Percentiles rank a stretch among this genome's conserved stretches.
Evolutionary conservation across 495 filamentous ascomycete genomes (phyloP).

Genomic region (Cryomyces antarcticus): DNA sequence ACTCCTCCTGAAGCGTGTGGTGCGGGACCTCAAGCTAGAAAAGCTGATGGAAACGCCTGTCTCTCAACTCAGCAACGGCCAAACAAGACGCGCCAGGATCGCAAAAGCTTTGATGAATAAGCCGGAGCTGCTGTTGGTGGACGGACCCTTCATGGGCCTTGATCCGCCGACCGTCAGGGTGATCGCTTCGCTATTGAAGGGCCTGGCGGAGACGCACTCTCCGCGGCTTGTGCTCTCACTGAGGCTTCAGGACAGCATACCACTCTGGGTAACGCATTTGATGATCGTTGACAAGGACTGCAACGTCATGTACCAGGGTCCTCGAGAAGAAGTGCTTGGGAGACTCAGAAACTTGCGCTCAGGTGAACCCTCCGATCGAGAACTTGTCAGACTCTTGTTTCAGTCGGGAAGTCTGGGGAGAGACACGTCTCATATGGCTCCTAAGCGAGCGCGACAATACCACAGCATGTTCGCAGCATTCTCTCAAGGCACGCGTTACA

Average conservation of each 20-base stretch:
- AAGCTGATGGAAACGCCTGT: constrained; percentile 57
- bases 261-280: constrained; percentile 76
- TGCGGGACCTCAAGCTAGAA: constrained; percentile 42
- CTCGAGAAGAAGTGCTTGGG: constrained; percentile 29
- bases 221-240: constrained; percentile 59
- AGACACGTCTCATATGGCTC: neutral
- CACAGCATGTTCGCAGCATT: too few species aligned
- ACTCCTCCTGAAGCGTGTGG: constrained; percentile 33
- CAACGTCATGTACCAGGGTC: constrained; percentile 33
- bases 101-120: constrained; percentile 59
- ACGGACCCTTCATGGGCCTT: constrained; percentile 94
- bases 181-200: constrained; percentile 46
- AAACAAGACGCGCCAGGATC: constrained; percentile 69
- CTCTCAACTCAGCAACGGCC: constrained; percentile 78
- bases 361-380: neutral
- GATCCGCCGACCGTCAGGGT: constrained; percentile 58
- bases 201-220: constrained; percentile 37
- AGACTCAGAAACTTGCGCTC: too few species aligned
- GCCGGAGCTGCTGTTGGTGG: constrained; percentile 67
- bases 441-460: neutral
- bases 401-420: constrained; percentile 4
- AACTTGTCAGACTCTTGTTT: too few species aligned
- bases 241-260: constrained; percentile 67
- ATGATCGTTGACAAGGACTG: constrained; percentile 42
- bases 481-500: too few species aligned